A percentile compares a stretch with the other conserved stretches of the same genome.
phyloP scores from a whole-genome alignment of 192 early-diverging fungal species.

The Backusella tarrabulga region DNA sequence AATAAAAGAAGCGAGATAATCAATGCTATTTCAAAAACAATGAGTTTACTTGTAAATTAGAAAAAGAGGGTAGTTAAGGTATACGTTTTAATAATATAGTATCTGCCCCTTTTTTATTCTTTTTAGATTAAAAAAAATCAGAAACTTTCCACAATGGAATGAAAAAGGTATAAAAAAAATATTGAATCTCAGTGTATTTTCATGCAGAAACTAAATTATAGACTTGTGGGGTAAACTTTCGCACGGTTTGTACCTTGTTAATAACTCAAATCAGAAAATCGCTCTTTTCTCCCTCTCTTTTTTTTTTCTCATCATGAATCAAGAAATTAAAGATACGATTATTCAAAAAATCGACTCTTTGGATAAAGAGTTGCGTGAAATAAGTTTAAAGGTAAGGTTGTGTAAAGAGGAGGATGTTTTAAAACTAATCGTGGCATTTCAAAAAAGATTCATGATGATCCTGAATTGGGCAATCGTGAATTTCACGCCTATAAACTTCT shows the following conservation, averaged over 20 bases:
- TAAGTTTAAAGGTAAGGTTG: slow-evolving; percentile 41
- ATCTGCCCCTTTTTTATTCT: too few species aligned
- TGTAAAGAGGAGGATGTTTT: not conserved
- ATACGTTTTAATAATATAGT: too few species aligned
- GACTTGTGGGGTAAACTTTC: not conserved
- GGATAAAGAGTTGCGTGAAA: slow-evolving; percentile 38
- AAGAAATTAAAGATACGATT: slow-evolving; percentile 15
- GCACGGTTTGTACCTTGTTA: not conserved
- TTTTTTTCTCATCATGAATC: not conserved
- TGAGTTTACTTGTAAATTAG: too few species aligned
- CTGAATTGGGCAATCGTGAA: slow-evolving; percentile 57
- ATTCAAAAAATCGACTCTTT: slow-evolving; percentile 7
- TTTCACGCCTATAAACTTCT: slow-evolving; percentile 60
- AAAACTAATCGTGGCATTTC: too few species aligned
- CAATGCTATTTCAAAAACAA: too few species aligned
- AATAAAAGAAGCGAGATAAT: not conserved
- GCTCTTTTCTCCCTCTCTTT: not conserved
- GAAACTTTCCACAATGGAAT: not conserved
- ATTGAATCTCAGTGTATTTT: not conserved
- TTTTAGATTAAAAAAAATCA: not conserved
- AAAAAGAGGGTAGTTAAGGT: too few species aligned
- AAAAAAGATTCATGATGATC: slow-evolving; percentile 52
- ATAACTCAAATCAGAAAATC: not conserved
- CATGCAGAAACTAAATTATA: not conserved
- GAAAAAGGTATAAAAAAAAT: not conserved